Conservation (phyloP, 495 filamentous ascomycete genomes). For the Venustampulla echinocandica region DNA sequence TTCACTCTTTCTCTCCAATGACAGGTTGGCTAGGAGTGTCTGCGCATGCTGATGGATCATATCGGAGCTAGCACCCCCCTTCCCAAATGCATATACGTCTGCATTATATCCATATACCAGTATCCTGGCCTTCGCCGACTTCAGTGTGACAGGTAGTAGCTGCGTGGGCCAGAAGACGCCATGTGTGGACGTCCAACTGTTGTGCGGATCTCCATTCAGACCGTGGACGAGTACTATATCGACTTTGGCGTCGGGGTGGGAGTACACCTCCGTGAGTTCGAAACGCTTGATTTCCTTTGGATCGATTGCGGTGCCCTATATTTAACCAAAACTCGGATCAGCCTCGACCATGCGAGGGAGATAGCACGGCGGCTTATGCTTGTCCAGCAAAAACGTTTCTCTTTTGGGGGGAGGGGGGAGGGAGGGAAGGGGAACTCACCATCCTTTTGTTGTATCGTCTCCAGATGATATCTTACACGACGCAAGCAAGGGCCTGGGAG, state of each 20-base stretch:
- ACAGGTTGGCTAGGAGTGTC: conserved; percentile 58
- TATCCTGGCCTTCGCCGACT: conserved; percentile 47
- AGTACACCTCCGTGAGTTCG: conserved; percentile 62
- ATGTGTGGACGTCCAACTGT: conserved; percentile 63
- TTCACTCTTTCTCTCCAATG: conserved; percentile 43
- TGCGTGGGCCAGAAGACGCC: conserved; percentile 71
- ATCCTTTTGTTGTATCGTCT: too few relatives aligned
- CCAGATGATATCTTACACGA: too few relatives aligned
- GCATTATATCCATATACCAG: conserved; percentile 83
- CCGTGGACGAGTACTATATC: conserved; percentile 77
- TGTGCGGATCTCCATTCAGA: conserved; percentile 67
- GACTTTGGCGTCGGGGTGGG: conserved; percentile 48
- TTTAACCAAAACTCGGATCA: too few relatives aligned
- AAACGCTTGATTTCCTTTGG: conserved; percentile 49
- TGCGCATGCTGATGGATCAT: conserved; percentile 78
- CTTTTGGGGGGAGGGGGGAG: too few relatives aligned
- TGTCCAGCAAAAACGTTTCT: too few relatives aligned
- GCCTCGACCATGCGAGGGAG: too few relatives aligned
- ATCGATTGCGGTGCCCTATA: conserved; percentile 31
- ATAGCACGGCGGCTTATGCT: too few relatives aligned
- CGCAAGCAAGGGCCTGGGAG: too few relatives aligned
- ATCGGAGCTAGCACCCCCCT: conserved; percentile 50
- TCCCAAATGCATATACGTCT: conserved; percentile 58
- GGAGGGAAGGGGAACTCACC: too few relatives aligned
- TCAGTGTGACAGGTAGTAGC: conserved; percentile 58